phyloP scores from a whole-genome alignment of 768 basidiomycete genomes.

The Boletus subcaerulescens region DNA sequence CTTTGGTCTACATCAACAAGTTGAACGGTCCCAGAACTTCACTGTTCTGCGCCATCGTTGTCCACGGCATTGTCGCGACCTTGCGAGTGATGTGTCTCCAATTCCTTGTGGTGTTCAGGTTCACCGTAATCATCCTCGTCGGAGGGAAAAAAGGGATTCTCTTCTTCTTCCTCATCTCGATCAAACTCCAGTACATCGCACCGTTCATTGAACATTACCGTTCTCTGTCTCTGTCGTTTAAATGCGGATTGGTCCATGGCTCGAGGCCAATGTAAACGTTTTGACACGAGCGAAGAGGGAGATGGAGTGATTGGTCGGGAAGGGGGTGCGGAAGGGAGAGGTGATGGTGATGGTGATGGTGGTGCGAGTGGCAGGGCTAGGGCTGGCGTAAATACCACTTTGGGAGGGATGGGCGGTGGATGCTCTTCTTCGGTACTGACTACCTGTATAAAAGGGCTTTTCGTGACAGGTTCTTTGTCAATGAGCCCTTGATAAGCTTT shows the following conservation, averaged over 20 bases:
- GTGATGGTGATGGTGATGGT: slow-evolving; percentile 28
- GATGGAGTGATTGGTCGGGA: slow-evolving; percentile 34
- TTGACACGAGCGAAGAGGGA: slow-evolving; percentile 67
- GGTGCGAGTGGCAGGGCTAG: slow-evolving; percentile 9
- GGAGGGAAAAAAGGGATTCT: slow-evolving; percentile 44
- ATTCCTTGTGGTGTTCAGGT: slow-evolving; percentile 10
- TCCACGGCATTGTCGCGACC: background rate
- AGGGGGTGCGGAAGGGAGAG: slow-evolving; percentile 43
- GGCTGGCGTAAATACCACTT: slow-evolving; percentile 5
- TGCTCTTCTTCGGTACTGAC: slow-evolving; percentile 28
- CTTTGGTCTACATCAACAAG: slow-evolving; percentile 48
- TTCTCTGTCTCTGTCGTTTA: slow-evolving; percentile 62
- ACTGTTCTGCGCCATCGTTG: slow-evolving; percentile 10
- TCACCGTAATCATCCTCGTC: slow-evolving; percentile 33
- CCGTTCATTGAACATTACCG: slow-evolving; percentile 74
- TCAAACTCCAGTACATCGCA: slow-evolving; percentile 85
- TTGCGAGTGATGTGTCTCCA: slow-evolving; percentile 14
- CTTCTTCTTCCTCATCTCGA: slow-evolving; percentile 55
- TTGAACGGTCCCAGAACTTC: slow-evolving; percentile 42
- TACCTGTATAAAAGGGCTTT: slow-evolving; percentile 68
- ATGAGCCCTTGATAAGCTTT: slow-evolving; percentile 70
- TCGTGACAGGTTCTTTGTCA: slow-evolving; percentile 74
- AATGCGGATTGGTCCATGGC: slow-evolving; percentile 38
- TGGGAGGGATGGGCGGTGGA: slow-evolving; percentile 29
- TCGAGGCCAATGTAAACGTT: slow-evolving; percentile 75